Base-by-base conservation (phyloP, 331 rosid genomes). In the Malus hybrid region DNA sequence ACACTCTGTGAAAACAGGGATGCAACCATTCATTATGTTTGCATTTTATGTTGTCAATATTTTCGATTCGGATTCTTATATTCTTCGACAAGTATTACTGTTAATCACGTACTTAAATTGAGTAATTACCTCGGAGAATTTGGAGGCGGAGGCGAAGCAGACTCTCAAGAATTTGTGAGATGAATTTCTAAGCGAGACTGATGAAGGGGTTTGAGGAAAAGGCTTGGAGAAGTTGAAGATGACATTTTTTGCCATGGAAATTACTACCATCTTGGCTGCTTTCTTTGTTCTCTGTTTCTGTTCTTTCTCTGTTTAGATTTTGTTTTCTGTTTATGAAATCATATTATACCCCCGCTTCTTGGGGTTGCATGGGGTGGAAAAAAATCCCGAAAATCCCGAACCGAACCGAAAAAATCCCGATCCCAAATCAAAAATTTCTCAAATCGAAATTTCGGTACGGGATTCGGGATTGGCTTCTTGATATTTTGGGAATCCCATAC, bases 141-240 rank as follows among this genome's bases (percentile, higher is more conserved):
- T 87, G 56, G 93, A 84, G 62, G 88, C 77, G 11, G 87, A 66
- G 42, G 76, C 67, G 66, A 86, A 78, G 84, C 82, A 80, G 73
- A 91, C 74, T 62, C 86, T 81, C 1, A 91, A 84, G 66, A 83
- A 56, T 73, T 84, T 89, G 34, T 3, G 78, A 18, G 88, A 69
- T 14, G 74, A 61, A 61, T 61, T 65, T 58, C 66, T 64, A 46
- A 75, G 84, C 46, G 82, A 67, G 52, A 63, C 70, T 58, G 88
- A 71, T 61, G 87, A 82, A 36, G 78, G 82, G 15, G 78, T 12
- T 33, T 29, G 74, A 56, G 91, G 86, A 52, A 90, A 72, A 4
- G 93, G 79, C 80, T 71, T 89, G 6, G 91, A 82, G 84, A 88
- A 33, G 52, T 84, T 85, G 86, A 89, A 87, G 78, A 86, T 18